A percentile compares a stretch with the other conserved stretches of the same genome.
Conservation (phyloP, 1,139 yeast genomes). For the Saccharomyces hybrid region DNA sequence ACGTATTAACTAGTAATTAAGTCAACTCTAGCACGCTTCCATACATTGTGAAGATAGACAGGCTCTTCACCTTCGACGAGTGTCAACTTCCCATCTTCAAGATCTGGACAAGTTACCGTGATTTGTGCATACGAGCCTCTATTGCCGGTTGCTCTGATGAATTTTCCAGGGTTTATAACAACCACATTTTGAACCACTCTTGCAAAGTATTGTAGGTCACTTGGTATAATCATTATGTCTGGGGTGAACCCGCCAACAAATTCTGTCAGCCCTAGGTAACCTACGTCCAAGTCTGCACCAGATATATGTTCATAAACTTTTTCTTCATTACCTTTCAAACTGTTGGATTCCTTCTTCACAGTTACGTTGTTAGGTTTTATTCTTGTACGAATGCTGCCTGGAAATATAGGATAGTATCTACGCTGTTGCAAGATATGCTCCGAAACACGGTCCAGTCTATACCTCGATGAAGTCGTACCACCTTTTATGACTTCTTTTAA, state of each 20-base stretch:
- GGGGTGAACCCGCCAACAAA: constrained; percentile 63
- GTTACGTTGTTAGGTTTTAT: constrained; percentile 11
- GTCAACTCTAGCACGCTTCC: constrained; percentile 76
- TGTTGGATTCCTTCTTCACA: constrained; percentile 14
- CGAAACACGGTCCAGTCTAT: constrained; percentile 65
- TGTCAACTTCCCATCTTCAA: constrained; percentile 30
- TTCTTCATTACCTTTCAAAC: not conserved
- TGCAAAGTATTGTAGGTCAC: constrained; percentile 65
- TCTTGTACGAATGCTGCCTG: constrained; percentile 47
- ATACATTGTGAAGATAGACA: constrained; percentile 54
- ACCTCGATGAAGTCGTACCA: constrained; percentile 33
- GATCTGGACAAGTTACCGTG: constrained; percentile 43
- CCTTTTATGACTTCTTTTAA: constrained; percentile 52
- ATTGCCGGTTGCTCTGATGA: constrained; percentile 47
- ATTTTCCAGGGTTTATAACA: constrained; percentile 74
- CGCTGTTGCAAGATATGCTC: constrained; percentile 70
- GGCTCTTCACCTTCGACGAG: constrained; percentile 37
- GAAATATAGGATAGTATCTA: constrained; percentile 75
- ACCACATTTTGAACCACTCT: constrained; percentile 71
- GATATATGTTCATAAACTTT: constrained; percentile 36
- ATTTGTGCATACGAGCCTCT: constrained; percentile 67
- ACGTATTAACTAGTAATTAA: constrained; percentile 39
- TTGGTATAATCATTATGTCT: constrained; percentile 71
- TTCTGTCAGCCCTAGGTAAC: constrained; percentile 76
- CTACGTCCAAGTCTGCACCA: constrained; percentile 60